Evolutionary conservation across 2,329 filamentous ascomycete genomes (phyloP).

Genomic region (Nemania diffusa): DNA sequence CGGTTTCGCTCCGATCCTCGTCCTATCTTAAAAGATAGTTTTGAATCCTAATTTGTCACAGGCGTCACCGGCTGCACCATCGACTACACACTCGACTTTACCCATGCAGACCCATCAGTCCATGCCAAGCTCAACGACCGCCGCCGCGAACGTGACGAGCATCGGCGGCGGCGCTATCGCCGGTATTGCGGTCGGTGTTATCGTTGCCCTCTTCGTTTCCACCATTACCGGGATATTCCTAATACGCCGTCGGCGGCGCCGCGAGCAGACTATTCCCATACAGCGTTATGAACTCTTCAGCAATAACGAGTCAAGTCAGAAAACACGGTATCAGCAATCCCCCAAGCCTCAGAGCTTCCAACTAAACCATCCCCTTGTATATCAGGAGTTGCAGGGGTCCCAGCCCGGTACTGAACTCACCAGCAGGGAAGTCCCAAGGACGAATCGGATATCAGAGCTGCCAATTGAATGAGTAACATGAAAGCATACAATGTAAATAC

Average conservation of each 20-base stretch:
- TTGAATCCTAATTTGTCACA: neutral
- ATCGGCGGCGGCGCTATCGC: neutral
- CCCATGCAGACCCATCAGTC: neutral
- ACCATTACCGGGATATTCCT: neutral
- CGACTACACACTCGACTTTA: neutral
- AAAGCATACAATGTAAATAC: no score
- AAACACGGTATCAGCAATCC: no score
- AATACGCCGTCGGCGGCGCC: neutral
- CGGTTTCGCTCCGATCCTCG: neutral
- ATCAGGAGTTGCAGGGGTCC: no score
- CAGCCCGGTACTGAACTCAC: no score
- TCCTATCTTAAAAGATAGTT: neutral
- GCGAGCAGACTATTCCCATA: no score
- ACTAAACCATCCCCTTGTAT: no score
- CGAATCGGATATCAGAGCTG: no score
- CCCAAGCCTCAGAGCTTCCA: no score
- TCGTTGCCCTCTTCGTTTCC: neutral
- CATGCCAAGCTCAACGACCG: neutral
- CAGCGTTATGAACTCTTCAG: no score
- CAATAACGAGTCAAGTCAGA: no score
- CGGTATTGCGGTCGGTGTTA: neutral
- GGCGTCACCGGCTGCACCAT: neutral
- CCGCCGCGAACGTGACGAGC: neutral
- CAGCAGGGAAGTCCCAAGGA: no score
- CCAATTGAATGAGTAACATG: no score